Base-by-base conservation (phyloP, 2,329 filamentous ascomycete genomes). In the Didymella pinodella region DNA sequence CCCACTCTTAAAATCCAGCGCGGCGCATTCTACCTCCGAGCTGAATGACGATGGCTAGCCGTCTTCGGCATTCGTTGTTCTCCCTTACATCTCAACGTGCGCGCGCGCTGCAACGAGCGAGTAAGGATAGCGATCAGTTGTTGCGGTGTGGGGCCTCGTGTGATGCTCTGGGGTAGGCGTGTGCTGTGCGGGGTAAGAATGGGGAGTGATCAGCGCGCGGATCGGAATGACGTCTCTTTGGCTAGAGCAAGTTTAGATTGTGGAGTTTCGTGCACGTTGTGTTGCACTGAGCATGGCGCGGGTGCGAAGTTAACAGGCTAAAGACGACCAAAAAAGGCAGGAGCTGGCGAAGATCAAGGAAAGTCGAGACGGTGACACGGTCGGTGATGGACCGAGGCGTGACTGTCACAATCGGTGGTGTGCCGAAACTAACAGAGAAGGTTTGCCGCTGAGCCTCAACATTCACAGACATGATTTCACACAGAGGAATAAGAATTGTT, bases 181-280 rank as follows among this genome's bases (percentile, higher is more conserved):
- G 32, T 18, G 32, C 52, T 50, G 53, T 65, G 65, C 65, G 67
- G 67, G 65, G 67, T 69, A 68, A 59, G 45, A 41, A 18, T 38
- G 48, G 53, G 53, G 40, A 40, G 48, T 36, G 57, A 57, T 66
- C 55, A 53, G 49, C 55, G 32, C 44, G 53, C 44, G 32, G 53
- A 54, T 53, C 41, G 52, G 43, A 38, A 54, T 55, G 59, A 64
- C 57, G 53, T 53, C 28, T 57, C 57, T 53, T 48, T 59, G 36
- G 59, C 53, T 54, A 34, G 38, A 8, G 28, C 14, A 25, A 43
- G 31, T 26, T 25, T n/a, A 12, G 44, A 29, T 16, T 52, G 48
- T 52, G 54, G 54, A 40, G 36, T 32, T 48, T 47, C 7, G 25
- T 54, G 32, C 50, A 47, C 16, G 29, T 29, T 36, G 20, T 46